Evolutionary conservation across 1,284 basidiomycete species (phyloP), one percentile per base, ranked within the genome.

Genomic region (Moesziomyces parantarcticus): DNA sequence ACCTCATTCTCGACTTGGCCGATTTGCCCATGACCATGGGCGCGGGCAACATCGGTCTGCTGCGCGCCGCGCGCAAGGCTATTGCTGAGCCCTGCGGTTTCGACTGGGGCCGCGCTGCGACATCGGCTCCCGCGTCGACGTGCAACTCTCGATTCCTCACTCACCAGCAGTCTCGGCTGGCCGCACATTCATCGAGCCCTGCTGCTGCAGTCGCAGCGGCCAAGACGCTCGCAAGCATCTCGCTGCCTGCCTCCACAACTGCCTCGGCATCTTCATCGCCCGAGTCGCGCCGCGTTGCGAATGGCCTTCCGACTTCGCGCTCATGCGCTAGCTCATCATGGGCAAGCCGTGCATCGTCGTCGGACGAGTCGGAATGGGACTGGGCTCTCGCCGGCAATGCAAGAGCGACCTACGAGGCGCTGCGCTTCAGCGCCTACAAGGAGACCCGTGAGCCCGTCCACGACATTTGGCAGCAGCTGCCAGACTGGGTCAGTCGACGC

Each of bases 401-500:
- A 16, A 53, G 71, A 18, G 66, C 66, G 1, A 58, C 66, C 10
- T 39, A 58, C 25, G 71, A 74, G 16, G 49, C 58, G 23, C 32
- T 68, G 23, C 56, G 65, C 25, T 62, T 43, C 50, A 66, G 69
- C 42, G 36, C 50, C 1, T 62, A 58, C 49, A 62, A 63, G 45
- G 69, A 72, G 26, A 66, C 48, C 14, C 59, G 49, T 29, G 69
- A 62, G 47, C 63, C 63, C 6, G 63, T 72, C 14, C 69, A 72
- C 43, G 63, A 67, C 41, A 72, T 72, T 18, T 72, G 69, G 69
- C 50, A 72, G 21, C 69, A 72, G 34, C 32, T 72, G 34, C 69
- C 69, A n/a, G 69, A 72, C 42, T 72, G 69, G 69, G 56, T 67
- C 40, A 66, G 69, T 25, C 69, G 61, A 34, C 60, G 65, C 44